These are phyloP conservation scores for Ogataea neopini DNA, from an alignment of 805 yeast genomes.

Conservation along the genomic window DNA sequence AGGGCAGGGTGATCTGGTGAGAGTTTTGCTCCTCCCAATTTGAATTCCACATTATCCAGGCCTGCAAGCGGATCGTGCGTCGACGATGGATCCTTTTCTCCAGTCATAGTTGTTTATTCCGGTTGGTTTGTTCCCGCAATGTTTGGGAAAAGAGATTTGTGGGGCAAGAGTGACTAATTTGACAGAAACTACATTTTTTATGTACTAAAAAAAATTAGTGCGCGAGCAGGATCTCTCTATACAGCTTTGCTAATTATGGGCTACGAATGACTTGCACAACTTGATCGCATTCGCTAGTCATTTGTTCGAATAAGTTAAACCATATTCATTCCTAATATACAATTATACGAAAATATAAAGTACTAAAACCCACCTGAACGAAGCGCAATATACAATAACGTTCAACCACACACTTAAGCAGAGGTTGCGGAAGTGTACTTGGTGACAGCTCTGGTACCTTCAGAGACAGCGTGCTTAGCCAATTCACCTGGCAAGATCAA, in stretches of 20 bases:
- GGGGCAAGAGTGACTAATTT: too few relatives aligned
- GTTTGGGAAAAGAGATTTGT: too few relatives aligned
- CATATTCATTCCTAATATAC: slow-evolving; percentile 27
- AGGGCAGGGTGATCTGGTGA: slow-evolving; percentile 3
- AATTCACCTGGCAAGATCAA: slow-evolving; percentile 97
- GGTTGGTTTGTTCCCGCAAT: too few relatives aligned
- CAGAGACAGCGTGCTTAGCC: slow-evolving; percentile 98
- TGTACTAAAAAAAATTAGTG: background rate
- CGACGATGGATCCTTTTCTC: background rate
- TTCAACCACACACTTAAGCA: slow-evolving; percentile 31
- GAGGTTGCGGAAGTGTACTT: slow-evolving; percentile 77
- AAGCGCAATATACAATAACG: slow-evolving; percentile 9
- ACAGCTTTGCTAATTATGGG: too few relatives aligned
- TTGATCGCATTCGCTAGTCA: too few relatives aligned
- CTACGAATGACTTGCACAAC: too few relatives aligned
- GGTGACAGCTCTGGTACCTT: slow-evolving; percentile 98
- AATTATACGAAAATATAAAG: slow-evolving; percentile 20
- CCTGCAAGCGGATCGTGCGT: background rate
- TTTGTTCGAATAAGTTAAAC: slow-evolving; percentile 9
- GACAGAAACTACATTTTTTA: background rate
- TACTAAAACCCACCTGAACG: slow-evolving; percentile 18
- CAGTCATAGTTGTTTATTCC: background rate
- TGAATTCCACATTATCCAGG: background rate
- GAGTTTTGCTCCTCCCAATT: slow-evolving; percentile 7
- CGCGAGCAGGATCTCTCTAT: too few relatives aligned